phyloP scores from a whole-genome alignment of 768 basidiomycete genomes.

The Tremella fuciformis region DNA sequence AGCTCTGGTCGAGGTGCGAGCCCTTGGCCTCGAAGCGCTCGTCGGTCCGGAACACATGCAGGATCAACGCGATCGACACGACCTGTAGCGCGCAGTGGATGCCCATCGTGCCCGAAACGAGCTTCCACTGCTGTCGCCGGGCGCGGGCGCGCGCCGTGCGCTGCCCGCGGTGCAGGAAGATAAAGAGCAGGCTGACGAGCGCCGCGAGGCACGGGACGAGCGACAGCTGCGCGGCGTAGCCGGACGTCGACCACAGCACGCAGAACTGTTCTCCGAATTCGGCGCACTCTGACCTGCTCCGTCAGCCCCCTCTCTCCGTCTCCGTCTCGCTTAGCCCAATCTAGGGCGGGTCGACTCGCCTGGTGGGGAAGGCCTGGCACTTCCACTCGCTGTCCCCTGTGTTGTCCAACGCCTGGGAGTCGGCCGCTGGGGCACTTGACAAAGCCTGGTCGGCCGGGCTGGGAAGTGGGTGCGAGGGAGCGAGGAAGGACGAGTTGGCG shows the following conservation, averaged over 20 bases:
- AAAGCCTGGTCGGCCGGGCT: neutral
- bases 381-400: slow-evolving; percentile 36
- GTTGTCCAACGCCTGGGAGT: slow-evolving; percentile 8
- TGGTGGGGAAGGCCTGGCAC: slow-evolving; percentile 47
- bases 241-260: slow-evolving; percentile 42
- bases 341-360: slow-evolving; percentile 29
- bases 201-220: slow-evolving; percentile 45
- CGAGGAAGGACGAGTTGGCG: slow-evolving; percentile 30
- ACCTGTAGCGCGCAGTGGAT: slow-evolving; percentile 48
- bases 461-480: slow-evolving; percentile 35
- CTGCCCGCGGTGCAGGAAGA: slow-evolving; percentile 47
- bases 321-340: neutral
- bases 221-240: slow-evolving; percentile 49
- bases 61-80: slow-evolving; percentile 41
- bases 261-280: slow-evolving; percentile 49
- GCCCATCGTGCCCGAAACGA: slow-evolving; percentile 47
- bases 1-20: slow-evolving; percentile 40
- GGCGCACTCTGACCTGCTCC: slow-evolving; percentile 45
- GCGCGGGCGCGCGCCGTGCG: slow-evolving; percentile 41
- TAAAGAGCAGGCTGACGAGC: slow-evolving; percentile 46
- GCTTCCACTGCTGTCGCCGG: slow-evolving; percentile 48
- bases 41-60: slow-evolving; percentile 49
- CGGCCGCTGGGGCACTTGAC: neutral
- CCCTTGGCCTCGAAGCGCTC: slow-evolving; percentile 39
- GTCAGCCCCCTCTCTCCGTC: neutral